Evolutionary conservation across 2,329 filamentous ascomycete genomes (phyloP).

Genomic region (Ilyonectria sp.): DNA sequence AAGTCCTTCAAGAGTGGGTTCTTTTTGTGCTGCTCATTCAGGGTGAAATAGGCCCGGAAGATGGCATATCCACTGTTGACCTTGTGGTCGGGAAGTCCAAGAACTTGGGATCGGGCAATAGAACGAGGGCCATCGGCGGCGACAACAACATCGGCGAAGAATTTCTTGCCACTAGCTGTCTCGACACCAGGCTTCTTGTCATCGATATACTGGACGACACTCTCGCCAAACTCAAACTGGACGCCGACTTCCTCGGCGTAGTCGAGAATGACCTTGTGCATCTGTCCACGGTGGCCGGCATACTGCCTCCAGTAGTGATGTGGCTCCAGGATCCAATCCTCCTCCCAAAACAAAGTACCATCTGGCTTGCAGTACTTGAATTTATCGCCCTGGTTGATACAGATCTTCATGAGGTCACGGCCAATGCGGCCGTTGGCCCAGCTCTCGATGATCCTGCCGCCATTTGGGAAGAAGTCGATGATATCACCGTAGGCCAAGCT

Average conservation of each 20-base stretch:
- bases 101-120: constrained; percentile 1
- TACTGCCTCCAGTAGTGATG: neutral
- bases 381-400: neutral
- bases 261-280: neutral
- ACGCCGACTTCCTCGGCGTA: constrained; percentile 1
- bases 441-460: constrained; percentile 1
- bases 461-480: constrained; percentile 32
- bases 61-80: constrained; percentile 19
- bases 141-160: constrained; percentile 6
- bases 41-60: neutral
- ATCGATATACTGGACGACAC: constrained; percentile 6
- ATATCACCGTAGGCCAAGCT: constrained; percentile 11
- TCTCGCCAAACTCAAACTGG: neutral
- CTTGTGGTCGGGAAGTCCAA: constrained; percentile 9
- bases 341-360: neutral
- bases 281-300: constrained; percentile 10
- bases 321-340: constrained; percentile 2
- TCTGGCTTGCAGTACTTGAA: constrained; percentile 1
- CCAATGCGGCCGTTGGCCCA: constrained; percentile 14
- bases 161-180: neutral
- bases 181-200: neutral
- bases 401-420: neutral
- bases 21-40: constrained; percentile 3
- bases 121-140: constrained; percentile 11
- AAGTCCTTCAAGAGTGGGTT: neutral